These are phyloP conservation scores for Phialocephala sp. DNA, from an alignment of 2,329 filamentous ascomycete species.

Conservation along the genomic window DNA sequence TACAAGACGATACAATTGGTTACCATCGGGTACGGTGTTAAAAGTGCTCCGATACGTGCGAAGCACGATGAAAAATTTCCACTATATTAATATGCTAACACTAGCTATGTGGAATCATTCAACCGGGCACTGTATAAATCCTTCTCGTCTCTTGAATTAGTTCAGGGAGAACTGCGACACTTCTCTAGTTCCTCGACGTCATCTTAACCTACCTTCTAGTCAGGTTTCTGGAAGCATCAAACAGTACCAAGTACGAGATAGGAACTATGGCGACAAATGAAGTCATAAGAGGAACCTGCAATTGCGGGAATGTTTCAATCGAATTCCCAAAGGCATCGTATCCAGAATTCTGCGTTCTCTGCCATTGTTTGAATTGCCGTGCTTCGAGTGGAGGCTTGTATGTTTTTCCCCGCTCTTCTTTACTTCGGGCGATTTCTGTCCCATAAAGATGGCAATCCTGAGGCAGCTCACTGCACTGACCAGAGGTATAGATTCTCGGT, in stretches of 20 bases:
- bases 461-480: not conserved
- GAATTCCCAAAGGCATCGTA: not conserved
- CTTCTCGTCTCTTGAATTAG: too few relatives aligned
- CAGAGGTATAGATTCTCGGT: slow-evolving; percentile 8
- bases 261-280: not conserved
- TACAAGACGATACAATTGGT: not conserved
- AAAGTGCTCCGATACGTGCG: too few relatives aligned
- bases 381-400: slow-evolving; percentile 13
- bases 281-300: slow-evolving; percentile 12
- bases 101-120: too few relatives aligned
- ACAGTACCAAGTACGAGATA: not conserved
- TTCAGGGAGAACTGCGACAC: too few relatives aligned
- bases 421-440: not conserved
- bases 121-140: too few relatives aligned
- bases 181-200: too few relatives aligned
- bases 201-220: too few relatives aligned
- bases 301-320: slow-evolving; percentile 6
- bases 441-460: not conserved
- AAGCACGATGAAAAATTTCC: too few relatives aligned
- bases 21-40: too few relatives aligned
- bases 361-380: slow-evolving; percentile 11
- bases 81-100: too few relatives aligned
- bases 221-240: too few relatives aligned
- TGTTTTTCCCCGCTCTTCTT: not conserved
- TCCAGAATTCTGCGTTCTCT: not conserved